phyloP scores from a whole-genome alignment of 768 basidiomycete genomes.

The Rhodotorula graminis region DNA sequence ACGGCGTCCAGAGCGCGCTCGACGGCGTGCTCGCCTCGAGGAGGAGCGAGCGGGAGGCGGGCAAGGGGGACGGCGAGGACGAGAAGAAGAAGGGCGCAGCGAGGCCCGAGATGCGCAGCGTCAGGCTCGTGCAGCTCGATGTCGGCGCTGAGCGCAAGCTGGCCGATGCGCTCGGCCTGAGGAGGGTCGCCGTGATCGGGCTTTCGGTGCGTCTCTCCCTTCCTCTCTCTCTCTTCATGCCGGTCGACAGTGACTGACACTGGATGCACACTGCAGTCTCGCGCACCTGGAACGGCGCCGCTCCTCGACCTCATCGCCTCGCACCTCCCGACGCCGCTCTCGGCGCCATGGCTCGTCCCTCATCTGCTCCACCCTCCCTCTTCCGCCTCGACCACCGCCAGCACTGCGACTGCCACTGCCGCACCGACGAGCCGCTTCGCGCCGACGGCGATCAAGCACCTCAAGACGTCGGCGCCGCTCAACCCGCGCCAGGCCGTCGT shows the following conservation, averaged over 20 bases:
- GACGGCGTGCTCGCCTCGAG: background rate
- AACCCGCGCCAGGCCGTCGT: constrained; percentile 68
- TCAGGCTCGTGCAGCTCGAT: background rate
- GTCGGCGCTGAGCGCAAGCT: constrained; percentile 55
- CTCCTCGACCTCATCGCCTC: constrained; percentile 49
- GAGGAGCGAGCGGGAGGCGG: background rate
- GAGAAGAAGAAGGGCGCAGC: background rate
- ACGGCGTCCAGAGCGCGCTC: constrained; percentile 50
- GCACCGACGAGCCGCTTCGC: constrained; percentile 47
- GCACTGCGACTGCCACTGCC: background rate
- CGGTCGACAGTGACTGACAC: background rate
- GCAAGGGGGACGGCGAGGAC: background rate
- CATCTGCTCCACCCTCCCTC: constrained; percentile 22
- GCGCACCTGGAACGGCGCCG: constrained; percentile 49
- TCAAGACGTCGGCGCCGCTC: constrained; percentile 69
- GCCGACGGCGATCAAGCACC: constrained; percentile 74
- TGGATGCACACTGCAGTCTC: constrained; percentile 45
- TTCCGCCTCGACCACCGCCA: constrained; percentile 33
- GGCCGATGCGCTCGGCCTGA: constrained; percentile 61
- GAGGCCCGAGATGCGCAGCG: background rate
- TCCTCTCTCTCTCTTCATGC: background rate
- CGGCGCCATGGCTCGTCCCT: constrained; percentile 63
- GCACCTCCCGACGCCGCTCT: constrained; percentile 50
- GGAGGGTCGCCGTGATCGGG: constrained; percentile 63
- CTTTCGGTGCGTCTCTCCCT: constrained; percentile 56